Percentiles rank a stretch among this genome's conserved stretches.
Conservation (phyloP, 2,329 filamentous ascomycete species). For the Trichoderma aggressivum region DNA sequence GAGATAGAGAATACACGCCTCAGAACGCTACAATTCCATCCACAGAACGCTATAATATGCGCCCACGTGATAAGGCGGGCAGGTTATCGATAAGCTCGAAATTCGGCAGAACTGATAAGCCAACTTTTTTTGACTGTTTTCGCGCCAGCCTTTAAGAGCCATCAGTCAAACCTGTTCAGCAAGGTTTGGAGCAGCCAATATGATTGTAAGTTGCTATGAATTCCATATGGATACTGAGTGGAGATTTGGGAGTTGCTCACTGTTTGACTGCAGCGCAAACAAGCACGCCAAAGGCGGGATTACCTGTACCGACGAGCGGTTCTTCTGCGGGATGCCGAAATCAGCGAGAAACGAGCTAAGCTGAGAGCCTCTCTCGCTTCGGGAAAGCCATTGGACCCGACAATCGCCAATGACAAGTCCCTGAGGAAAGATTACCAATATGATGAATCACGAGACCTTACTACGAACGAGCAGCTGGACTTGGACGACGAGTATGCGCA, state of each 20-base stretch:
- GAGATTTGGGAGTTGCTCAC: background rate
- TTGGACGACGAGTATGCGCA: conserved; percentile 88
- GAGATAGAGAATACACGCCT: too few relatives aligned
- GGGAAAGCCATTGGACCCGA: conserved; percentile 78
- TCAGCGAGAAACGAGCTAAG: conserved; percentile 85
- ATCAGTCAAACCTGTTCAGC: background rate
- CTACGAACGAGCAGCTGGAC: conserved; percentile 65
- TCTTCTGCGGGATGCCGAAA: conserved; percentile 84
- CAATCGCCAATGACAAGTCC: conserved; percentile 80
- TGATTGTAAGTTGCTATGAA: conserved; percentile 21
- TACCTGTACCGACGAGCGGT: conserved; percentile 87
- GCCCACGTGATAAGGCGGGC: conserved; percentile 40
- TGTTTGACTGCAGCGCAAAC: conserved; percentile 34
- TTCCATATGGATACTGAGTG: background rate
- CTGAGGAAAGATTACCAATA: conserved; percentile 88
- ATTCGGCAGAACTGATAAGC: conserved; percentile 29
- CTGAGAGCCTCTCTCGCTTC: conserved; percentile 82
- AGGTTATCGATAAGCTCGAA: conserved; percentile 30
- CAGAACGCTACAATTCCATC: too few relatives aligned
- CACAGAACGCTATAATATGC: too few relatives aligned
- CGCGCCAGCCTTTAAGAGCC: background rate
- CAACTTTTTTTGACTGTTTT: conserved; percentile 26
- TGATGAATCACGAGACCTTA: conserved; percentile 76
- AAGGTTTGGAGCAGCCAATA: conserved; percentile 6
- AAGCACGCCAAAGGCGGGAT: conserved; percentile 41